Evolutionary conservation across 768 basidiomycete species (phyloP).

Genomic region (Naganishia vaughanmartiniae): DNA sequence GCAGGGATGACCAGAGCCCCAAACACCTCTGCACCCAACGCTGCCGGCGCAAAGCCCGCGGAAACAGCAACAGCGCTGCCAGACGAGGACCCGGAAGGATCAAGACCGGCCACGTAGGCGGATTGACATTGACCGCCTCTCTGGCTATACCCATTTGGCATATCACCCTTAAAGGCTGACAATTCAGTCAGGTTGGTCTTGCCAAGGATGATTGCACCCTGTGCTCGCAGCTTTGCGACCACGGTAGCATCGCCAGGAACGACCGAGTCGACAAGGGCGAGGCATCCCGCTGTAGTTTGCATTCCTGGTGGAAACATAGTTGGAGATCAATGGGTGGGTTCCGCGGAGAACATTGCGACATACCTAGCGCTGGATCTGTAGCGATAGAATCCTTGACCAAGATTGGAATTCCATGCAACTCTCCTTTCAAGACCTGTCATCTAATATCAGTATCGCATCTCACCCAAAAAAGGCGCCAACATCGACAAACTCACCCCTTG

Average conservation of each 20-base stretch:
- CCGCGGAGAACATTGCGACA: neutral
- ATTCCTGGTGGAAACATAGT: neutral
- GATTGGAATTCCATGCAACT: conserved; percentile 13
- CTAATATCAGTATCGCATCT: neutral
- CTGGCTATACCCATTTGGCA: too few relatives aligned
- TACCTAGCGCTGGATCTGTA: conserved; percentile 11
- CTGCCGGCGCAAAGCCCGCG: neutral
- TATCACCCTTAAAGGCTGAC: neutral
- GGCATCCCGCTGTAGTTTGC: neutral
- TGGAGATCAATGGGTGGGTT: too few relatives aligned
- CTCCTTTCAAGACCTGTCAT: neutral
- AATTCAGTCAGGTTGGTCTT: conserved; percentile 8
- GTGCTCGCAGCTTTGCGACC: conserved; percentile 14
- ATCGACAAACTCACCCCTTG: neutral
- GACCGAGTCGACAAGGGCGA: neutral
- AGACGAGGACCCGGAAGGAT: neutral
- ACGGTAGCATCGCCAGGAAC: conserved; percentile 27
- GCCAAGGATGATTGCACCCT: conserved; percentile 33
- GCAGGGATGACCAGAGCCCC: conserved; percentile 24
- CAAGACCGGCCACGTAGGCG: neutral
- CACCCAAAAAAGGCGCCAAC: neutral
- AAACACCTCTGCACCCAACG: conserved; percentile 17
- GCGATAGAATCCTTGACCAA: conserved; percentile 21
- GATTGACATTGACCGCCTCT: conserved; percentile 16
- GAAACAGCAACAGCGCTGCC: conserved; percentile 12